phyloP scores from a whole-genome alignment of 768 basidiomycete genomes.

The Russula foetens region DNA sequence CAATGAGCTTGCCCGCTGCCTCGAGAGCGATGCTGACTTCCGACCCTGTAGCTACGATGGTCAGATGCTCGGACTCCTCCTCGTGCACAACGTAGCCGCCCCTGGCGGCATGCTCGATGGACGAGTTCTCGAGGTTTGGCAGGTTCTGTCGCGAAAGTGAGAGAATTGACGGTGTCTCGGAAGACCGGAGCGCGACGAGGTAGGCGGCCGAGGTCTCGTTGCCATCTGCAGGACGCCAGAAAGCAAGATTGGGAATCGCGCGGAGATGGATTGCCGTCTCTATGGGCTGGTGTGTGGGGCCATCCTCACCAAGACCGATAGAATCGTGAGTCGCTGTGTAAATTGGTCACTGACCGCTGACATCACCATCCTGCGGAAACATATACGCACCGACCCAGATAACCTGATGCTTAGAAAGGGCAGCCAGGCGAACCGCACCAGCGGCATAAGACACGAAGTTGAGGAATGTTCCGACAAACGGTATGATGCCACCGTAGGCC shows the following conservation, averaged over 20 bases:
- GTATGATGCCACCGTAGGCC: constrained; percentile 88
- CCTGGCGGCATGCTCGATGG: constrained; percentile 72
- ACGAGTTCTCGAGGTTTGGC: constrained; percentile 83
- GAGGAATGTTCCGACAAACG: constrained; percentile 89
- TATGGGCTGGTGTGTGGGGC: constrained; percentile 93
- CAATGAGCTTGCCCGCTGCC: constrained; percentile 72
- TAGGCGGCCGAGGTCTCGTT: constrained; percentile 97
- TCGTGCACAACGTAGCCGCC: constrained; percentile 92
- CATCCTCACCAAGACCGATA: constrained; percentile 89
- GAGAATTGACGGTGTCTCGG: constrained; percentile 72
- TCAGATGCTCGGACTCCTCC: constrained; percentile 70
- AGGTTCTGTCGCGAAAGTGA: constrained; percentile 86
- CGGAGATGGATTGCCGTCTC: constrained; percentile 85
- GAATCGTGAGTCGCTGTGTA: constrained; percentile 83
- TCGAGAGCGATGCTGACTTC: constrained; percentile 86
- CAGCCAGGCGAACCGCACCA: constrained; percentile 86
- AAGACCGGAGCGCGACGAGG: constrained; percentile 65
- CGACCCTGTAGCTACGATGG: constrained; percentile 82
- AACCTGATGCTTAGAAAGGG: constrained; percentile 81
- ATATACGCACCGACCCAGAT: constrained; percentile 78
- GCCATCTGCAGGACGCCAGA: constrained; percentile 92
- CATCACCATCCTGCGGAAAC: not conserved
- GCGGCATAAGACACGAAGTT: constrained; percentile 94
- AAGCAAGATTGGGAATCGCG: constrained; percentile 83
- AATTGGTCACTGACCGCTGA: not conserved